Base-by-base conservation (phyloP, 2,329 filamentous ascomycete species). In the Emmonsiellopsis sp. region DNA sequence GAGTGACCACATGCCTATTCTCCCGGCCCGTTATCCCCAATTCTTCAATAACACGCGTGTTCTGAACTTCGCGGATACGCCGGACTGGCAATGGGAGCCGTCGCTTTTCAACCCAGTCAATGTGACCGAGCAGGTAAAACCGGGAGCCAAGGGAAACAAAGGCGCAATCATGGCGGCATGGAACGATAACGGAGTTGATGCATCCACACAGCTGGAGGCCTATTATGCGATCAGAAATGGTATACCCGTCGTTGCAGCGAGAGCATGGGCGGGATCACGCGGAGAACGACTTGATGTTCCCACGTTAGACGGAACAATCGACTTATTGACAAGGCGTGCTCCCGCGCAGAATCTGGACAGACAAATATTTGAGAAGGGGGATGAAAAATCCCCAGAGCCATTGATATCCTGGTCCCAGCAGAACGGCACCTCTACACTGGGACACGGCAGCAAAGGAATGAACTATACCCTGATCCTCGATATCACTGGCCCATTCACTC, bases 101-200 rank as follows among this genome's bases (percentile, higher is more conserved):
- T 60, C 75, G 52, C 69, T 80, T 49, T 80, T 80, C 57, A 76
- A 80, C 51, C 70, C 69, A 0, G 70, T 66, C 14, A 78, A 79
- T 52, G 63, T 65, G 0, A 73, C 71, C 0, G 72, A 78, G 51
- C 79, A 81, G 56, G 73, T 77, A 0, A 56, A 68, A 1, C 59
- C 61, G 9, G 58, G 65, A 1, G 69, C 66, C 34, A 65, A 71
- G 0, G 63, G 66, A 1, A 70, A 80, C 1, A 68, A 75, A 2
- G 78, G 78, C 0, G 71, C 76, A 27, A 71, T 81, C 32, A 68
- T 72, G 2, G 73, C 78, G 1, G 62, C 77, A 4, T 80, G 78
- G 78, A 80, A 80, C 54, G 78, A 81, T 56, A 78, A 75, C 49
- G 78, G 78, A 1, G 67, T 73, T 0, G 79, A 80, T 55, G 73